Evolutionary conservation across 495 filamentous ascomycete species (phyloP), one percentile per base, ranked within the genome.

Genomic region (Neurospora sp.): DNA sequence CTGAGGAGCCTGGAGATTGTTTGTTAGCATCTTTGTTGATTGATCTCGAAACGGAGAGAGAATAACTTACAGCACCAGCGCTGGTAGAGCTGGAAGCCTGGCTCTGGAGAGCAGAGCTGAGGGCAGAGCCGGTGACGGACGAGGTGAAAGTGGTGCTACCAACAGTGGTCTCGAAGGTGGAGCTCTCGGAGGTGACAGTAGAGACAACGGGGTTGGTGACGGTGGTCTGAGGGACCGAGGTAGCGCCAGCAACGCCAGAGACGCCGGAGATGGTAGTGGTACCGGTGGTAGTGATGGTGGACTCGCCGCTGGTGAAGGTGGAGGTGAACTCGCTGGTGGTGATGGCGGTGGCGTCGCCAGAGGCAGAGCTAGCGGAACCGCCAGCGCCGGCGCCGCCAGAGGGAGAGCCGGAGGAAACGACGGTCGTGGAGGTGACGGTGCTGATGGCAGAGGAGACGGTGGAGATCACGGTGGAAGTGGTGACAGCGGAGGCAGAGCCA

Each of bases 321-420:
- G 78, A 73, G 12, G 83, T 84, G 44, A 78, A 84, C 42, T 74
- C 79, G 72, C 78, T 77, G 44, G 81, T 78, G 44, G 81, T 81
- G 71, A 81, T 73, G 27, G 79, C 70, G 9, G 76, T 78, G 49
- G 74, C 77, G 35, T 60, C 73, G 23, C 75, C 77, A 69, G 80
- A 76, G 74, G 38, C 40, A 40, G 11, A 70, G 27, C 70, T 74
- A n/a, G 79, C 71, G 62, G 70, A 35, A 38, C n/a, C 77, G 46
- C 69, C 42, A 49, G 72, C 69, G 54, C 41, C 72, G 16, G 16
- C 69, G 39, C 12, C 31, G 31, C 5, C 70, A 46, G 42, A 20
- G 18, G 42, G 8, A 20, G 42, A n/a, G 37, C 69, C 35, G 12
- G 77, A 73, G 69, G 70, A 74, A 60, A 78, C 75, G 38, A 76